These are phyloP conservation scores for Aspergillus sp. DNA, from an alignment of 2,329 filamentous ascomycete genomes.

Conservation along the genomic window DNA sequence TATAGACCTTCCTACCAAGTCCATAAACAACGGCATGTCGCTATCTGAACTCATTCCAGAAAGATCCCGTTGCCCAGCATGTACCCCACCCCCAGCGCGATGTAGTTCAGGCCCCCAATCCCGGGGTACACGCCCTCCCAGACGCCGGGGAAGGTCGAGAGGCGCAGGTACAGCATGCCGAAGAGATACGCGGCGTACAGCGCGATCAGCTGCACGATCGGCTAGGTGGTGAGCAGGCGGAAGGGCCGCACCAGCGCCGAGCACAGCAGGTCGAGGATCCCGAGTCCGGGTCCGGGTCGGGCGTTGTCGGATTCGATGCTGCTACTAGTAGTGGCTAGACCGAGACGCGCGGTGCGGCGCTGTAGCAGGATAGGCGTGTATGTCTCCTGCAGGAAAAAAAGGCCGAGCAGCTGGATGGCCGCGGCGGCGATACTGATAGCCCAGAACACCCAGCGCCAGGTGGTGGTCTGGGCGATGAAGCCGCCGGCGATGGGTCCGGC, in stretches of 20 bases:
- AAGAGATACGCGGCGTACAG: conserved; percentile 47
- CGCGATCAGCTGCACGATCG: conserved; percentile 48
- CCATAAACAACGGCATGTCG: too few relatives aligned
- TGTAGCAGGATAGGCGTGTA: conserved; percentile 53
- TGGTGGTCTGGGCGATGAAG: conserved; percentile 49
- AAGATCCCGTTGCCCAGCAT: too few relatives aligned
- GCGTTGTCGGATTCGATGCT: conserved; percentile 21
- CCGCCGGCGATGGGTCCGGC: conserved; percentile 51
- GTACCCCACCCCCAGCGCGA: conserved; percentile 51
- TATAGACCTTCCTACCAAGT: too few relatives aligned
- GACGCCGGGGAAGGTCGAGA: conserved; percentile 50
- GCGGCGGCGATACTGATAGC: conserved; percentile 51
- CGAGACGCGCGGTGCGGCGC: conserved; percentile 42
- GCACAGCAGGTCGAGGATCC: conserved; percentile 1
- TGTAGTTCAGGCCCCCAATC: conserved; percentile 51
- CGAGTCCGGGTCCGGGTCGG: conserved; percentile 12
- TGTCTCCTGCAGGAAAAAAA: conserved; percentile 53
- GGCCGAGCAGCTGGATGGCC: conserved; percentile 47
- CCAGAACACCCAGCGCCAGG: conserved; percentile 63
- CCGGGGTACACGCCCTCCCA: conserved; percentile 46
- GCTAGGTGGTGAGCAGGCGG: conserved; percentile 45
- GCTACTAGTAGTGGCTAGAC: conserved; percentile 19
- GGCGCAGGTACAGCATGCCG: conserved; percentile 51
- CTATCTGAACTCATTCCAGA: too few relatives aligned
- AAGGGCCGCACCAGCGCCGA: conserved; percentile 40